phyloP scores from a whole-genome alignment of 495 filamentous ascomycete species.

The Sabuloglossum arenarium region DNA sequence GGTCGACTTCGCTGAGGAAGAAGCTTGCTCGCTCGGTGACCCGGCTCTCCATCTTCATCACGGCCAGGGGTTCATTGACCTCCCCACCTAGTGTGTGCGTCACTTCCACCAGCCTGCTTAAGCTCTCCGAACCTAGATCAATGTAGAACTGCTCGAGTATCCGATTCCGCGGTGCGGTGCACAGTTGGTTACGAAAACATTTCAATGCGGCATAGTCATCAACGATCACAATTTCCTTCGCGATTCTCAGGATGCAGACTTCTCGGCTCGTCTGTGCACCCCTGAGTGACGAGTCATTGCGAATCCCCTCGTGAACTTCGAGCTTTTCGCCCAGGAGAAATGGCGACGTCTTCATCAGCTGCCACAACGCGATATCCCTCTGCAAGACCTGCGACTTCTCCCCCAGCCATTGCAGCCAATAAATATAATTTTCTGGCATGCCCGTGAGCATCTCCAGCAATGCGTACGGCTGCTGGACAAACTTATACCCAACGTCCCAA shows the following conservation, averaged over 20 bases:
- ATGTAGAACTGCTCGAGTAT: constrained; percentile 64
- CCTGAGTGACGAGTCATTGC: not conserved
- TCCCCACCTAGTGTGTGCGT: constrained; percentile 32
- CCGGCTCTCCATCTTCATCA: constrained; percentile 44
- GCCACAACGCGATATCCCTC: constrained; percentile 55
- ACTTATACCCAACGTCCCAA: constrained; percentile 54
- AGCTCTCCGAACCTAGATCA: constrained; percentile 33
- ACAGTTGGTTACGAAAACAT: constrained; percentile 57
- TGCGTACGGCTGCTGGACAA: constrained; percentile 57
- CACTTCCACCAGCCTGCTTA: constrained; percentile 36
- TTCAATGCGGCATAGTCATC: constrained; percentile 75
- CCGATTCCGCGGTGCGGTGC: constrained; percentile 78
- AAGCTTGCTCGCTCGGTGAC: constrained; percentile 70
- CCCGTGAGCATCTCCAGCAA: constrained; percentile 51
- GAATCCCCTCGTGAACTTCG: not conserved
- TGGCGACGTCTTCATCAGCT: constrained; percentile 47
- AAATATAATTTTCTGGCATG: constrained; percentile 65
- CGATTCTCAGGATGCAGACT: constrained; percentile 35
- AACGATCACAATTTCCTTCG: constrained; percentile 52
- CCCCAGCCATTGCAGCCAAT: constrained; percentile 53
- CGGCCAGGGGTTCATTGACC: constrained; percentile 30
- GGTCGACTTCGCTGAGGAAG: constrained; percentile 56
- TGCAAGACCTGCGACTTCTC: constrained; percentile 45
- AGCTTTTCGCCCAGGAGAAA: constrained; percentile 39
- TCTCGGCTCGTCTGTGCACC: constrained; percentile 13